Conservation (phyloP, 2,329 filamentous ascomycete genomes). For the Ceratocystis diversiconidia region DNA sequence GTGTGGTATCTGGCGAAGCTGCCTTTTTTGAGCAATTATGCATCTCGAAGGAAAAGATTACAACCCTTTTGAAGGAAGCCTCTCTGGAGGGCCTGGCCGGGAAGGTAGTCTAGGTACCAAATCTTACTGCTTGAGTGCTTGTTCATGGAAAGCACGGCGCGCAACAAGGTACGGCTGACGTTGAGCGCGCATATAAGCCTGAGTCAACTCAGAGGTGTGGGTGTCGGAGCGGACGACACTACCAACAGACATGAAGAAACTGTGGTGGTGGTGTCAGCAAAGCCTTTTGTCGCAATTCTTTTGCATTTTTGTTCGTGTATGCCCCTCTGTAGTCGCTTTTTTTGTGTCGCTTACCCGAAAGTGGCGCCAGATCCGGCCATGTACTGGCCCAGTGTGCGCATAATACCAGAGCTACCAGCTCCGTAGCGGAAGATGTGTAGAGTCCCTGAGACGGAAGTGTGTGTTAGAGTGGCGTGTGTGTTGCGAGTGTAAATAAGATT, state of each 20-base stretch:
- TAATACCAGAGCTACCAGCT: conserved; percentile 81
- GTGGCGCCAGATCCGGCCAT: conserved; percentile 92
- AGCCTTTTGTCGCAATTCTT: background rate
- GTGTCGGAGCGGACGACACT: conserved; percentile 90
- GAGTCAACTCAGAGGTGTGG: conserved; percentile 53
- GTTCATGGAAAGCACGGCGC: conserved; percentile 25
- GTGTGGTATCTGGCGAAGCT: too few species aligned
- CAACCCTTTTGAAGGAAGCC: too few species aligned
- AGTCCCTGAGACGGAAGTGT: conserved; percentile 43
- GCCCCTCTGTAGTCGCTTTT: background rate
- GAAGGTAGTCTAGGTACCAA: background rate
- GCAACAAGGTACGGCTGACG: conserved; percentile 56
- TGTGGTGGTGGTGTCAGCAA: conserved; percentile 23
- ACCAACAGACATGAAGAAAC: conserved; percentile 98
- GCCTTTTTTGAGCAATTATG: too few species aligned
- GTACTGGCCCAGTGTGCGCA: conserved; percentile 88
- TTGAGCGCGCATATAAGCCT: conserved; percentile 52
- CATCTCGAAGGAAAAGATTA: too few species aligned
- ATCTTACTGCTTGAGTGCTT: conserved; percentile 6
- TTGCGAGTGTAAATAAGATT: background rate
- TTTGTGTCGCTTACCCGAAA: conserved; percentile 55
- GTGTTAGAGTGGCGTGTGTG: conserved; percentile 18
- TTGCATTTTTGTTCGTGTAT: background rate
- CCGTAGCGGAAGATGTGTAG: conserved; percentile 94
- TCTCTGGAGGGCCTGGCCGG: background rate